Base-by-base conservation (phyloP, 192 early-diverging fungal species). In the Coemansia nantahalensis region DNA sequence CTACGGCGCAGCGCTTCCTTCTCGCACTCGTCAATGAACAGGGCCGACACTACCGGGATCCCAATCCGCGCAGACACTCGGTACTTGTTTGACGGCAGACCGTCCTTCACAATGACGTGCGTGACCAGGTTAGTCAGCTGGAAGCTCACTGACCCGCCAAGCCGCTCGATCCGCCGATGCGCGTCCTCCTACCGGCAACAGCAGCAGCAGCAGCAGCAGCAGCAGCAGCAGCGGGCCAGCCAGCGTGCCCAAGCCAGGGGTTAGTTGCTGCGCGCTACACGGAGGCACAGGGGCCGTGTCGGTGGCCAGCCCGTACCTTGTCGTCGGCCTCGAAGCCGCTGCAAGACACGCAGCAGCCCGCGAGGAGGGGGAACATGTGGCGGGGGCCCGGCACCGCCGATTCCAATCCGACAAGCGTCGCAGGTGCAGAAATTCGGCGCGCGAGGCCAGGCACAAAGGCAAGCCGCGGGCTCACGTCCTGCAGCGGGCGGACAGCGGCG, bases 81-180 rank as follows among this genome's bases (percentile, higher is more conserved):
- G 52, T 78, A 77, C 47, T 77, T 77, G 39, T 49, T 38, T 5
- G 65, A 65, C 26, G 41, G 31, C 14, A 59, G 55, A 11, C 40
- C 31, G 32, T 57, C 57, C 33, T 64, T 68, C 30, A 57, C 52
- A 10, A 77, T 32, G 5, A 77, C 48, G 38, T 77, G 66, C 1
- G 73, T 77, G 5, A 77, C 73, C 7, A 45, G 42, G 24, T 50
- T 77, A 22, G 73, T 77, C 26, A 77, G 46, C 44, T 64, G 59
- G 21, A 35, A 39, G 48, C 73, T 65, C 15, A 65, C 50, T 11
- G 52, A 60, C 5, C 64, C 73, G 8, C 66, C 73, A 10, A 77
- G 61, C 42, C 34, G 43, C 24, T 65, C 66, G 21, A 77, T 53
- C 21, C 73, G 60, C 19, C 37, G 52, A 28, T 77, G 62, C 13